phyloP scores from a whole-genome alignment of 139 green algal genomes.

The Chlorella sp. region DNA sequence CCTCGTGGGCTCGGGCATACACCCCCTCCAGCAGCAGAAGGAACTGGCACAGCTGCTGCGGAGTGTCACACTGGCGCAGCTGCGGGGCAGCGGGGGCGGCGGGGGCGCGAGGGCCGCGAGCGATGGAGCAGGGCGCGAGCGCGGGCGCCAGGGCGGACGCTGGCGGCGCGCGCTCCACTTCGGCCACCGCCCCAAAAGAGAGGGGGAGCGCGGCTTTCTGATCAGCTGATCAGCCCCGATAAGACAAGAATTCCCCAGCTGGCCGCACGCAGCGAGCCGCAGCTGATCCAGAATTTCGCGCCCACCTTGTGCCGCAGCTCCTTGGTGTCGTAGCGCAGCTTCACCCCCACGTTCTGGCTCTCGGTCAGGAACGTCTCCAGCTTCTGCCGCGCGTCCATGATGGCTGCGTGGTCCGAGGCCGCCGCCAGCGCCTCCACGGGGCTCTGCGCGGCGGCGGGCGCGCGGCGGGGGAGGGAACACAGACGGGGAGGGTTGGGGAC shows the following conservation, averaged over 20 bases:
- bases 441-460: not conserved
- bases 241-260: no score
- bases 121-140: no score
- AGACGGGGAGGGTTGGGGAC: not conserved
- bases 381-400: conserved; percentile 26
- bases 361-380: conserved; percentile 29
- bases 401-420: not conserved
- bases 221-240: no score
- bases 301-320: conserved; percentile 4
- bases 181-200: no score
- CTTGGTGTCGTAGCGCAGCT: conserved; percentile 6
- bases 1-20: not conserved
- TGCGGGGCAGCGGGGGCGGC: not conserved
- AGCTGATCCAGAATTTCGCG: no score
- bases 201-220: no score
- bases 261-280: no score
- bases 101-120: no score
- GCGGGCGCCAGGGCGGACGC: no score
- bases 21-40: conserved; percentile 36
- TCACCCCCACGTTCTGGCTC: conserved; percentile 12
- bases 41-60: conserved; percentile 21
- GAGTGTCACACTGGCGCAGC: not conserved
- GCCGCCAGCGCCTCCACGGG: conserved; percentile 11
- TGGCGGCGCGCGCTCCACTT: no score
- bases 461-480: conserved; percentile 6